Percentiles rank a stretch among this genome's conserved stretches.
These are phyloP conservation scores for Starmerella sirachaensis DNA, from an alignment of 805 yeast species.

Conservation along the genomic window DNA sequence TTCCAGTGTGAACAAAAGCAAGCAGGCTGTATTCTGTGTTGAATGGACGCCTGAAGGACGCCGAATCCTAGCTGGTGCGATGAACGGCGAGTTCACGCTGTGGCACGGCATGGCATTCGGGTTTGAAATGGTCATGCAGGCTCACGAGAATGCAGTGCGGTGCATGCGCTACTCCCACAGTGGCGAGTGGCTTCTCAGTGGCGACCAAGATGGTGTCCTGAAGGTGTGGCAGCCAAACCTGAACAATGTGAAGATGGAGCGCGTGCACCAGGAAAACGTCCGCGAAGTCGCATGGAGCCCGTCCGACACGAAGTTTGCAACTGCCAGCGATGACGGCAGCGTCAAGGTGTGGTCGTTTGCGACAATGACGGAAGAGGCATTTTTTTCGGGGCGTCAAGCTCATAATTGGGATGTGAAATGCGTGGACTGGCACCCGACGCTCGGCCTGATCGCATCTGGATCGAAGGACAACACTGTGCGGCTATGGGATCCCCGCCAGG, in stretches of 20 bases:
- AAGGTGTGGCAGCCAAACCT: constrained; percentile 98
- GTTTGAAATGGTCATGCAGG: constrained; percentile 96
- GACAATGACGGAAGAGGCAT: constrained; percentile 74
- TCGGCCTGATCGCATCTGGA: constrained; percentile 82
- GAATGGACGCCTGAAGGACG: constrained; percentile 97
- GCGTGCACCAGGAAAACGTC: constrained; percentile 69
- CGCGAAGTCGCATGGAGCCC: constrained; percentile 85
- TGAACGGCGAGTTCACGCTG: constrained; percentile 88
- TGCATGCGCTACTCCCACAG: constrained; percentile 71
- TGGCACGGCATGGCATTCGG: constrained; percentile 96
- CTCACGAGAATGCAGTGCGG: constrained; percentile 84
- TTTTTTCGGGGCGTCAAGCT: constrained; percentile 44
- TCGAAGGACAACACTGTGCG: constrained; percentile 90
- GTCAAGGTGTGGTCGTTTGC: constrained; percentile 86
- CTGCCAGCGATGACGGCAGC: constrained; percentile 84
- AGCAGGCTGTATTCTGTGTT: constrained; percentile 81
- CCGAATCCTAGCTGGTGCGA: constrained; percentile 75
- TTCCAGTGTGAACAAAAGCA: constrained; percentile 77
- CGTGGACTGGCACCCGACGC: constrained; percentile 89
- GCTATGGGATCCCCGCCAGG: constrained; percentile 86
- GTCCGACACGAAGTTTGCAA: constrained; percentile 80
- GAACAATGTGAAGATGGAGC: constrained; percentile 73
- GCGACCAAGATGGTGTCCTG: constrained; percentile 82
- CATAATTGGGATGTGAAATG: constrained; percentile 99
- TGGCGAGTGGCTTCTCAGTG: constrained; percentile 89